These are phyloP conservation scores for Colletotrichum lini DNA, from an alignment of 2,329 filamentous ascomycete species.

Conservation along the genomic window DNA sequence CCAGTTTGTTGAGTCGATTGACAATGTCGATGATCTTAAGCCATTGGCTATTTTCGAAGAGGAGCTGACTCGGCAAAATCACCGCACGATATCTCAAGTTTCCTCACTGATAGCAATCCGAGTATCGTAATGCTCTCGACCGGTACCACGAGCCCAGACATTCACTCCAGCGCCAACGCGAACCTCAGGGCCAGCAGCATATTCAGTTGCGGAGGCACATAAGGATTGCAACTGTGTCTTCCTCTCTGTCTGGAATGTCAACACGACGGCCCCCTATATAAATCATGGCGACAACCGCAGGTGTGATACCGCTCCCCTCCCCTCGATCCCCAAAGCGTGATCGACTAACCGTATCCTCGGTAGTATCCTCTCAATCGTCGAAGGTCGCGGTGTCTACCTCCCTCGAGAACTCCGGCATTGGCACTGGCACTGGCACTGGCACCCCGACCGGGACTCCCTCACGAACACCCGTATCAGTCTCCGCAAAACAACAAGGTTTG, in stretches of 20 bases:
- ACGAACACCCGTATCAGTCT: constrained; percentile 1
- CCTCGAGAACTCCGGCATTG: not conserved
- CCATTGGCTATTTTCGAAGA: not conserved
- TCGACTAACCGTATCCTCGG: constrained; percentile 4
- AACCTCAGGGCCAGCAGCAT: not conserved
- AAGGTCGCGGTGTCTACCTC: constrained; percentile 13
- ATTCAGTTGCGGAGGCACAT: not conserved
- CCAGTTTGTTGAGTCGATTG: not conserved
- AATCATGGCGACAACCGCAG: constrained; percentile 35
- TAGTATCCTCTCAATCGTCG: constrained; percentile 21
- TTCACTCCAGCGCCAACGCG: not conserved
- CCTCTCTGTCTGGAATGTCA: not conserved
- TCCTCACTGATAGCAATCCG: constrained; percentile 1
- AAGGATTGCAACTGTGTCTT: not conserved
- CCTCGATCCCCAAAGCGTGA: not conserved
- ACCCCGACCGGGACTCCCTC: not conserved
- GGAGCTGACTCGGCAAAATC: constrained; percentile 18
- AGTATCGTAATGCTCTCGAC: constrained; percentile 20
- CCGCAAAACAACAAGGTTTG: constrained; percentile 25
- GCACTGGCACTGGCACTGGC: not conserved
- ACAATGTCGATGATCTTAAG: constrained; percentile 2
- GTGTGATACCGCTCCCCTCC: not conserved
- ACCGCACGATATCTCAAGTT: constrained; percentile 1
- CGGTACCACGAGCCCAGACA: not conserved
- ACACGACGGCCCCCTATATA: not conserved